Base-by-base conservation (phyloP, 495 filamentous ascomycete genomes). In the Haplographium delicatum region DNA sequence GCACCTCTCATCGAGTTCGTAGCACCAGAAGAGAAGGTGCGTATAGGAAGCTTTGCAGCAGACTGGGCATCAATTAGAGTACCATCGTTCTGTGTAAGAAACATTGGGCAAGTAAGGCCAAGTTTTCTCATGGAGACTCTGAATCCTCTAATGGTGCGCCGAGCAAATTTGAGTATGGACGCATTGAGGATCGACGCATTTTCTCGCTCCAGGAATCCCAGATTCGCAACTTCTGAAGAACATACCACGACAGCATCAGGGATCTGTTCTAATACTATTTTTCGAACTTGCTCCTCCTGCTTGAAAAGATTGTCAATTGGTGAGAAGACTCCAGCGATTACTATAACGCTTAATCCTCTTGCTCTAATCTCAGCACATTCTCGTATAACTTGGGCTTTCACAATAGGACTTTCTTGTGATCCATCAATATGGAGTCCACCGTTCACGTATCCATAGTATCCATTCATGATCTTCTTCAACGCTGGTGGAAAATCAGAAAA, bases 171-270 rank as follows among this genome's bases (percentile, higher is more conserved):
- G 2, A 72, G 56, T 20, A 79, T 66, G 6, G 70, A 65, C 6
- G 73, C 73, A 49, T 79, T 79, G 10, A 79, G 62, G 31, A 79
- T 77, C 4, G 68, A 65, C 1, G 75, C 75, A 57, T 79, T 79
- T 49, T 79, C 75, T 4, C 75, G 65, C 28, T 74, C 69, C 1
- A 76, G 61, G 41, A 77, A 72, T 0, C 73, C 74, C 1, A 75
- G 59, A 10, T 68, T 65, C 0, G 71, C 74, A 22, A 78, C 69
- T 18, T 70, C 61, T 39, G 70, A 63, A 3, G 72, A 76, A 46
- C 61, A 61, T n/a, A n/a, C n/a, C n/a, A n/a, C n/a, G n/a, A n/a
- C n/a, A n/a, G n/a, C n/a, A n/a, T n/a, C n/a, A n/a, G n/a, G n/a
- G n/a, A n/a, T n/a, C n/a, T n/a, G n/a, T n/a, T n/a, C n/a, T n/a